phyloP scores from a whole-genome alignment of 352 stramenopile species.

The Albugo laibachii region DNA sequence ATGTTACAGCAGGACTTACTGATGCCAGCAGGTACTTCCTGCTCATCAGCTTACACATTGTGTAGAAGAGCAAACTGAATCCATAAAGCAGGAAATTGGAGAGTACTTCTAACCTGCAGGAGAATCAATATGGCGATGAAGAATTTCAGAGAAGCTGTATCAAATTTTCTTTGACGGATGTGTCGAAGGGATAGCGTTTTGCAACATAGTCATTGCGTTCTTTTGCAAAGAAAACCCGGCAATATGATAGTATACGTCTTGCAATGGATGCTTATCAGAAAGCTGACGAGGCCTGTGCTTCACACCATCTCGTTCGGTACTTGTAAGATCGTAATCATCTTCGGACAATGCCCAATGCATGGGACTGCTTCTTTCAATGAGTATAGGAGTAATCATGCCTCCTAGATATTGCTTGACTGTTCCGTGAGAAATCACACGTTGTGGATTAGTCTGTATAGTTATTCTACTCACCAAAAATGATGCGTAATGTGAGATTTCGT shows the following conservation, averaged over 20 bases:
- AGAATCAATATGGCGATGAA: constrained; percentile 16
- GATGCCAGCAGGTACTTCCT: constrained; percentile 23
- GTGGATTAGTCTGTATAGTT: too few species aligned
- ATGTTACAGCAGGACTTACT: constrained; percentile 17
- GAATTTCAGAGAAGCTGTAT: constrained; percentile 20
- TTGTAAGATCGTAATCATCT: constrained; percentile 22
- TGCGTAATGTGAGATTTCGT: too few species aligned
- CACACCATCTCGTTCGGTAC: constrained; percentile 13
- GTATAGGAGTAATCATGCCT: too few species aligned
- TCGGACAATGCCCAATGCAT: too few species aligned
- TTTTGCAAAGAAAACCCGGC: constrained; percentile 1
- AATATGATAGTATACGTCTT: too few species aligned
- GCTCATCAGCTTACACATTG: constrained; percentile 15
- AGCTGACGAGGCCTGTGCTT: too few species aligned
- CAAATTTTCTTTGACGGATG: constrained; percentile 8
- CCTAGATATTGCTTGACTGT: too few species aligned
- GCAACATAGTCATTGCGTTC: constrained; percentile 11
- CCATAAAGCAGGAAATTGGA: background rate
- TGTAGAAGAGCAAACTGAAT: constrained; percentile 9
- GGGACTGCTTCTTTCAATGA: too few species aligned
- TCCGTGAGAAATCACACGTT: too few species aligned
- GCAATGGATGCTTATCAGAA: too few species aligned
- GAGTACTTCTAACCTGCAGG: constrained; percentile 21
- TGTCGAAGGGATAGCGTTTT: constrained; percentile 11
- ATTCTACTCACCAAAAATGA: too few species aligned